Conservation (phyloP, 176 grass and related monocot species). For the Aegilops sharonensis region DNA sequence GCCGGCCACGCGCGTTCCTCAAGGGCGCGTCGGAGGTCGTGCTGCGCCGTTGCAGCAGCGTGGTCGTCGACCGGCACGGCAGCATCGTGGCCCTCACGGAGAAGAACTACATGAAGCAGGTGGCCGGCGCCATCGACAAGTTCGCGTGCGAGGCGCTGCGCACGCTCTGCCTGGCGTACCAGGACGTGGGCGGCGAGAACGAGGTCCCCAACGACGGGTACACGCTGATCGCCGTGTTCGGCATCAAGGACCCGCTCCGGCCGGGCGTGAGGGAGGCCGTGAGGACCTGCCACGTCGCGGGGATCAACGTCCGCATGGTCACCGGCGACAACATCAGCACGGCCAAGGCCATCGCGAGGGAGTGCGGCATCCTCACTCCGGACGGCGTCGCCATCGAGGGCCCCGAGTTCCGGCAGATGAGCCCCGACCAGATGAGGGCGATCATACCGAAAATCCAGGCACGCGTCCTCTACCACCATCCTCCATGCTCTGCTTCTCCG, state of each 20-base stretch:
- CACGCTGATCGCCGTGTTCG: conserved; percentile 81
- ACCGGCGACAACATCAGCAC: conserved; percentile 97
- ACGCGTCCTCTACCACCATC: not conserved
- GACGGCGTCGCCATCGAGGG: conserved; percentile 91
- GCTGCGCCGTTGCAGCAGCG: conserved; percentile 55
- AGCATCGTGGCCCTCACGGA: conserved; percentile 49
- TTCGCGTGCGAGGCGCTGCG: conserved; percentile 86
- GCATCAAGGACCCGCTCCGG: conserved; percentile 91
- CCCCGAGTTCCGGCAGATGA: conserved; percentile 69
- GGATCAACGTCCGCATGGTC: conserved; percentile 93
- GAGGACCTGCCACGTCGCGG: conserved; percentile 62
- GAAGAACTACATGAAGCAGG: conserved; percentile 31
- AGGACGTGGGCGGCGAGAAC: conserved; percentile 46
- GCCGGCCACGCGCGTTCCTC: conserved; percentile 49
- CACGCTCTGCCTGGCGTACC: conserved; percentile 95
- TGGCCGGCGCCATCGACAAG: conserved; percentile 57
- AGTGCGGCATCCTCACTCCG: conserved; percentile 85
- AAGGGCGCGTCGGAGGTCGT: conserved; percentile 95
- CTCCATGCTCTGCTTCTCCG: no score
- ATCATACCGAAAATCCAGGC: conserved; percentile 94
- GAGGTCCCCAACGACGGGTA: conserved; percentile 69
- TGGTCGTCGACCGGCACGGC: conserved; percentile 53
- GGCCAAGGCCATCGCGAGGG: conserved; percentile 86
- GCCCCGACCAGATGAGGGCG: conserved; percentile 76
- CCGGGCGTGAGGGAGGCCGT: conserved; percentile 85